Evolutionary conservation across 2,329 filamentous ascomycete species (phyloP), one percentile per base, ranked within the genome.

Genomic region (Trichoderma sp.): DNA sequence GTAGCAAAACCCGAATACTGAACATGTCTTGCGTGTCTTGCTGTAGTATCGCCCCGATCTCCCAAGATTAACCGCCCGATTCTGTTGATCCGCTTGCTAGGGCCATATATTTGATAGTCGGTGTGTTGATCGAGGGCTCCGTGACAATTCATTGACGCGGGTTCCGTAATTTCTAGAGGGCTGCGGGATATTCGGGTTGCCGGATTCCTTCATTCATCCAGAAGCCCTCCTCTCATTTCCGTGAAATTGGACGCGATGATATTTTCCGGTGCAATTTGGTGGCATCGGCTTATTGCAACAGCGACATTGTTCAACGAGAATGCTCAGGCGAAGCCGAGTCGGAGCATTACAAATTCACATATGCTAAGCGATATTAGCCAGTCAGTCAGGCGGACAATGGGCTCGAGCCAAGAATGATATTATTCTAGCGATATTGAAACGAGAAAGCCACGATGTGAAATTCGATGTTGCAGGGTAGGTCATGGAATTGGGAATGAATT

Each of bases 331-430:
- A 50, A 27, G 41, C 59, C 56, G 24, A 29, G 69, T 8, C 7
- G 14, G 24, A 16, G n/a, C 2, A 72, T 72, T 53, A 72, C 59
- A 64, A 72, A 72, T 64, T 53, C 29, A 33, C n/a, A 35, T 21
- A 4, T 27, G 8, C 18, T 65, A 72, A 72, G 69, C 69, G 69
- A 72, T n/a, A 72, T 72, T 72, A 21, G n/a, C 24, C 38, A 8
- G 41, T 14, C 18, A 53, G 45, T 50, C 31, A 11, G 18, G 18
- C 18, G n/a, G 59, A 56, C 4, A 38, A 64, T 38, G 27, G n/a
- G 27, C 12, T 21, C 12, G 7, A 21, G 59, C 24, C 41, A 18
- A 24, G n/a, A 24, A n/a, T 50, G 9, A 41, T 29, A 41, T 31
- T 33, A 41, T 21, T 33, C 18, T 11, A 50, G 38, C 24, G 62